Percentiles rank a stretch among this genome's conserved stretches.
Conservation (phyloP, 306 rosid species). For the Alnus rubra region DNA sequence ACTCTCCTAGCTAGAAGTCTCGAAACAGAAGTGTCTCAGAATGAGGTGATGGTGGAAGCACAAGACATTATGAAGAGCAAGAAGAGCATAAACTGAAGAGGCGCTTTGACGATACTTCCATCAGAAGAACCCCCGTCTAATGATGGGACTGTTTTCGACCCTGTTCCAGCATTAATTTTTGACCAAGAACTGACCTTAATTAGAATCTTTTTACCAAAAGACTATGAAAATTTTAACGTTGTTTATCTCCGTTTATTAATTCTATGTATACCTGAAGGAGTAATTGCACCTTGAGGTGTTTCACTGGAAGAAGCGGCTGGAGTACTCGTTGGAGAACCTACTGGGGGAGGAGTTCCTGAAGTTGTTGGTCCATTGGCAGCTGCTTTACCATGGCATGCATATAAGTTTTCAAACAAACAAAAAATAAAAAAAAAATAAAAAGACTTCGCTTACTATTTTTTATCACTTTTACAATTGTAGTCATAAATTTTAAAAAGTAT, state of each 20-base stretch:
- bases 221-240: too few species aligned
- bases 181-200: too few species aligned
- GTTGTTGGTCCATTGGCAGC: constrained; percentile 32
- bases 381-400: too few species aligned
- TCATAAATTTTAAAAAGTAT: too few species aligned
- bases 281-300: constrained; percentile 43
- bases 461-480: too few species aligned
- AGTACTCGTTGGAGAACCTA: constrained; percentile 41
- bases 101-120: constrained; percentile 43
- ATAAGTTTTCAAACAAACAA: not conserved
- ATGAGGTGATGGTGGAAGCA: constrained; percentile 31
- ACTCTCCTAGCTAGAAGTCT: not conserved
- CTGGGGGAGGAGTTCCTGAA: constrained; percentile 47
- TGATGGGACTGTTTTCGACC: constrained; percentile 61
- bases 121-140: constrained; percentile 36
- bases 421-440: too few species aligned
- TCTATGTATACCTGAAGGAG: constrained; percentile 27
- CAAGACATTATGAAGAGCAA: constrained; percentile 37
- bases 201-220: too few species aligned
- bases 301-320: constrained; percentile 45
- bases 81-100: constrained; percentile 32
- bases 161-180: constrained; percentile 33
- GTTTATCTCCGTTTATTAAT: too few species aligned
- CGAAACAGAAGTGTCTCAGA: constrained; percentile 27
- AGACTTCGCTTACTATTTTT: too few species aligned